phyloP scores from a whole-genome alignment of 140 eudicot genomes.

The Ambrosia hybrid region DNA sequence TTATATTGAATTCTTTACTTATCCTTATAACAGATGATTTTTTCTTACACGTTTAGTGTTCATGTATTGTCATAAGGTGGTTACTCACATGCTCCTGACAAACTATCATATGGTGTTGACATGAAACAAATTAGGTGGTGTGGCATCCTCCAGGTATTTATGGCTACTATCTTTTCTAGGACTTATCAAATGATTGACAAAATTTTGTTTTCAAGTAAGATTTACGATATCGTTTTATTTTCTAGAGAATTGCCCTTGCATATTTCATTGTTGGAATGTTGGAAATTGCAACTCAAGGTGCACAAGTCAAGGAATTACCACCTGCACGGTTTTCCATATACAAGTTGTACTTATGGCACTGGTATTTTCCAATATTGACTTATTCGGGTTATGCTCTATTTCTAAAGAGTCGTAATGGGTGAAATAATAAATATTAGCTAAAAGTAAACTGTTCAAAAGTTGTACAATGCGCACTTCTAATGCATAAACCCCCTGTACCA shows the following conservation, averaged over 20 bases:
- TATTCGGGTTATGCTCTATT: neutral
- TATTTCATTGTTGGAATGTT: conserved; percentile 71
- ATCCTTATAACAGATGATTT: neutral
- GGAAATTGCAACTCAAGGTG: conserved; percentile 60
- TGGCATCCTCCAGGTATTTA: conserved; percentile 79
- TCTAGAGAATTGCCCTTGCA: conserved; percentile 87
- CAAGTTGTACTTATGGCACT: conserved; percentile 72
- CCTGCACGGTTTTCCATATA: conserved; percentile 55
- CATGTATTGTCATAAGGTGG: conserved; percentile 51
- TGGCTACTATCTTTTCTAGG: conserved; percentile 7
- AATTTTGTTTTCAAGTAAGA: neutral
- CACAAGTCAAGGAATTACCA: conserved; percentile 35
- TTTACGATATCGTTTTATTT: conserved; percentile 15
- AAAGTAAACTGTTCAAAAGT: neutral
- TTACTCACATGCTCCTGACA: conserved; percentile 81
- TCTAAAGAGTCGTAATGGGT: neutral
- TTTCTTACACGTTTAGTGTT: neutral
- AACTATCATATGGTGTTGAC: conserved; percentile 81
- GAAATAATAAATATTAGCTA: neutral
- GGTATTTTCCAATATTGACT: conserved; percentile 38
- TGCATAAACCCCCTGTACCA: neutral
- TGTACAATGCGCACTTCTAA: neutral
- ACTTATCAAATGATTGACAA: neutral
- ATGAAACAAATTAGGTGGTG: conserved; percentile 79
- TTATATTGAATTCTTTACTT: neutral